Percentiles rank a stretch among this genome's conserved stretches.
Evolutionary conservation across 2,329 filamentous ascomycete genomes (phyloP).

Genomic region (Alternaria burnsii): DNA sequence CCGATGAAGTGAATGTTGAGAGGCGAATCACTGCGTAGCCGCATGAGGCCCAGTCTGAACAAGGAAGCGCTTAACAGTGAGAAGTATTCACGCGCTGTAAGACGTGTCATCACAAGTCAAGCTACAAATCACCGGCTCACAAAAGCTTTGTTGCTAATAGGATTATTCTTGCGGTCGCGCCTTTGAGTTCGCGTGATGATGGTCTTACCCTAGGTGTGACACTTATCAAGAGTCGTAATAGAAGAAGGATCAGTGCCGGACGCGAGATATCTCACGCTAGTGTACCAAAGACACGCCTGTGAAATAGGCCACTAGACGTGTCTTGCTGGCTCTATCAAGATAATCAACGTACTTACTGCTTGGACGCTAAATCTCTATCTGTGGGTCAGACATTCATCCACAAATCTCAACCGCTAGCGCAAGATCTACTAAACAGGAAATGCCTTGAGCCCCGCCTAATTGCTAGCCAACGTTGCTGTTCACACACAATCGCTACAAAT

Average conservation of each 20-base stretch:
- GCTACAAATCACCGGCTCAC: fast-evolving
- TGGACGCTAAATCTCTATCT: neutral
- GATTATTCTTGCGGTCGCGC: neutral
- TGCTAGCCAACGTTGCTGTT: neutral
- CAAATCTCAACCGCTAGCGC: neutral
- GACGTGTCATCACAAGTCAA: neutral
- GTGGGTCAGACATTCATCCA: neutral
- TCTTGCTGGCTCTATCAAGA: neutral
- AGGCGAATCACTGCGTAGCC: neutral
- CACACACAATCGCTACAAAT: neutral
- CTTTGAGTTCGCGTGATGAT: neutral
- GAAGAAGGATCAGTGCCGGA: neutral
- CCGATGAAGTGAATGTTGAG: neutral
- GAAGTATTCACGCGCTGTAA: neutral
- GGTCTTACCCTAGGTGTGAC: neutral
- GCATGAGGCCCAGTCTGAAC: neutral
- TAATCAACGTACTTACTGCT: too few relatives aligned
- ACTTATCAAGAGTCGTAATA: neutral
- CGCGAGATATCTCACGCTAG: neutral
- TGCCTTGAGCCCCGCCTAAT: too few relatives aligned
- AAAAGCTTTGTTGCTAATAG: neutral
- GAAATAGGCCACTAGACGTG: too few relatives aligned
- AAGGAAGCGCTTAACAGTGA: neutral
- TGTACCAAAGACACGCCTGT: neutral
- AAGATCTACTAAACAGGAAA: neutral